Evolutionary conservation across 2,329 filamentous ascomycete genomes (phyloP).

Genomic region (Bisporella sp.): DNA sequence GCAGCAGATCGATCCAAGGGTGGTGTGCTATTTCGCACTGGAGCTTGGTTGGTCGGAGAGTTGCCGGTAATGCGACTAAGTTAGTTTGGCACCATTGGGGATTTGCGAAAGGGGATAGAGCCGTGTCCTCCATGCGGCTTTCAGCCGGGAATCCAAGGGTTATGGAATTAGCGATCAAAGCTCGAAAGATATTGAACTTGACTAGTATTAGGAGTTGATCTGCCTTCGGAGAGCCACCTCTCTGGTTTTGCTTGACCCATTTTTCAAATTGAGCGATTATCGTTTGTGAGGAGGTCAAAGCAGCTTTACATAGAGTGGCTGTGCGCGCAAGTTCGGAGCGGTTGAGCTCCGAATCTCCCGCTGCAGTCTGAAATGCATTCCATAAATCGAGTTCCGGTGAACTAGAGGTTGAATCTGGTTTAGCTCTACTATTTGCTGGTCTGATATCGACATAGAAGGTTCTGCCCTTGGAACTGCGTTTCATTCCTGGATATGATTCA

Average conservation of each 20-base stretch:
- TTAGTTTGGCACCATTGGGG: background rate
- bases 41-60: conserved; percentile 25
- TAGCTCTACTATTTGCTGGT: background rate
- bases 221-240: conserved; percentile 13
- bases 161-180: conserved; percentile 25
- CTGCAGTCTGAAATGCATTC: background rate
- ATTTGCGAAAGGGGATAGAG: conserved; percentile 12
- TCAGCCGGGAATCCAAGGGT: conserved; percentile 10
- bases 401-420: background rate
- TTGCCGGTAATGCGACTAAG: conserved; percentile 5
- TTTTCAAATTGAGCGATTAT: background rate
- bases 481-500: background rate
- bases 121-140: conserved; percentile 7
- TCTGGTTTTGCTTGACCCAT: background rate
- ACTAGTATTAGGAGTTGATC: conserved; percentile 28
- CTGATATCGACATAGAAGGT: background rate
- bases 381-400: background rate
- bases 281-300: background rate
- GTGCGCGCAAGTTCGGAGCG: background rate
- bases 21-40: conserved; percentile 27
- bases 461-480: background rate
- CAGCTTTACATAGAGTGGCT: background rate
- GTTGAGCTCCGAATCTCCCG: background rate
- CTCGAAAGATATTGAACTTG: conserved; percentile 30
- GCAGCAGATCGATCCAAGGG: conserved; percentile 32